Conservation (phyloP, 306 rosid species). For the Mimosa pudica region DNA sequence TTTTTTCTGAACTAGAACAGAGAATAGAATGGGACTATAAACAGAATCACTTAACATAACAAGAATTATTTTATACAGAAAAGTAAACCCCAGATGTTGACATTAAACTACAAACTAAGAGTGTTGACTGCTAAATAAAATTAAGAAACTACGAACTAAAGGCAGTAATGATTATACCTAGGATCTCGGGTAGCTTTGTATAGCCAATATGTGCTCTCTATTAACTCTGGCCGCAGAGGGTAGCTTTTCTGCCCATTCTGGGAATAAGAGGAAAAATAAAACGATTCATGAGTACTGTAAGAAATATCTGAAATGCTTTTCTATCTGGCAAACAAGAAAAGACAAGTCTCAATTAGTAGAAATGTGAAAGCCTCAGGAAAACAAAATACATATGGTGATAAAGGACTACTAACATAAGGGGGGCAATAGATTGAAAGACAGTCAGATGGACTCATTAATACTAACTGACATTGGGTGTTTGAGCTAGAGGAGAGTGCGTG, state of each 20-base stretch:
- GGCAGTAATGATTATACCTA: constrained; percentile 58
- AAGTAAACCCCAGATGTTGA: constrained; percentile 23
- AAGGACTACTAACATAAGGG: constrained; percentile 16
- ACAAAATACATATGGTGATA: constrained; percentile 21
- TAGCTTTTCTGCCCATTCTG: constrained; percentile 95
- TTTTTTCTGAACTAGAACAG: not conserved
- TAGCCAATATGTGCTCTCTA: constrained; percentile 99
- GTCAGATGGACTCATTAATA: not conserved
- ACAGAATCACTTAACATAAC: not conserved
- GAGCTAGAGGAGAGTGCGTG: too few relatives aligned
- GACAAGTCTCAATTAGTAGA: constrained; percentile 17
- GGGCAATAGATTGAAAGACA: not conserved
- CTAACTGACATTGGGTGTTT: not conserved
- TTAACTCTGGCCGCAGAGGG: constrained; percentile 91
- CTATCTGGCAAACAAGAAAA: not conserved
- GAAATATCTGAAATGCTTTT: not conserved
- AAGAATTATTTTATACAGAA: not conserved
- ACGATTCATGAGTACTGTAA: constrained; percentile 26
- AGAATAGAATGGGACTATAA: not conserved
- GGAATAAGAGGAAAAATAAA: constrained; percentile 26
- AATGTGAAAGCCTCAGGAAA: constrained; percentile 3
- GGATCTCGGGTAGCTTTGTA: constrained; percentile 97
- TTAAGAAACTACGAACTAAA: constrained; percentile 25
- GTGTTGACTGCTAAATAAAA: not conserved
- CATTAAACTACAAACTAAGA: constrained; percentile 31